These are phyloP conservation scores for Amborella trichopoda DNA, from an alignment of 164 flowering plant genomes.

Conservation along the genomic window DNA sequence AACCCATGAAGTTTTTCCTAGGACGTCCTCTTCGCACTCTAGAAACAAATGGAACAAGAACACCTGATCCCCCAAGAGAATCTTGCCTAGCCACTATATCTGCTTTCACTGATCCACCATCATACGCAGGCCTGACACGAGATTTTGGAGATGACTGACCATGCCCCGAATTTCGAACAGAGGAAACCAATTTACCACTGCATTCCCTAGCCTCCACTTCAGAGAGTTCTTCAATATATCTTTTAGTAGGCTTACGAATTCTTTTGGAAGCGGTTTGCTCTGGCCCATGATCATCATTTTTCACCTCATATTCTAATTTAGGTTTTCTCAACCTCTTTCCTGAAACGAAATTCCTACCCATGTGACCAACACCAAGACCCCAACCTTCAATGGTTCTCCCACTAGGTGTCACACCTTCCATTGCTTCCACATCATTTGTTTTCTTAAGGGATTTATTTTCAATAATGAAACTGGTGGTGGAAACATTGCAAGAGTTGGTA, in stretches of 20 bases:
- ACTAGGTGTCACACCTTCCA: neutral
- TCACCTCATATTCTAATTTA: conserved; percentile 1
- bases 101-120: conserved; percentile 18
- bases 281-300: conserved; percentile 22
- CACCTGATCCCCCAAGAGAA: conserved; percentile 74
- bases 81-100: conserved; percentile 43
- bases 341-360: too few relatives aligned
- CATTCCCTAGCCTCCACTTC: conserved; percentile 47
- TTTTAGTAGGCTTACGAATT: conserved; percentile 79
- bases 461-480: conserved; percentile 45
- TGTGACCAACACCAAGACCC: too few relatives aligned
- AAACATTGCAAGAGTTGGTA: conserved; percentile 75
- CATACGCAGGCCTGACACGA: conserved; percentile 17
- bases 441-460: conserved; percentile 31
- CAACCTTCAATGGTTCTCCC: neutral
- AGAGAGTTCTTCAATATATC: conserved; percentile 93
- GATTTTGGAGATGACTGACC: conserved; percentile 20
- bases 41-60: conserved; percentile 77
- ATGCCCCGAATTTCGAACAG: conserved; percentile 20
- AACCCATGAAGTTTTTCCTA: conserved; percentile 53
- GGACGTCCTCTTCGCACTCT: conserved; percentile 85
- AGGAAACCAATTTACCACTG: conserved; percentile 25
- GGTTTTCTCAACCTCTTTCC: conserved; percentile 20
- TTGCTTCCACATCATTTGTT: neutral
- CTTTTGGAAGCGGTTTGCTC: conserved; percentile 56